Evolutionary conservation across 768 basidiomycete species (phyloP).

Genomic region (Amanita muscaria): DNA sequence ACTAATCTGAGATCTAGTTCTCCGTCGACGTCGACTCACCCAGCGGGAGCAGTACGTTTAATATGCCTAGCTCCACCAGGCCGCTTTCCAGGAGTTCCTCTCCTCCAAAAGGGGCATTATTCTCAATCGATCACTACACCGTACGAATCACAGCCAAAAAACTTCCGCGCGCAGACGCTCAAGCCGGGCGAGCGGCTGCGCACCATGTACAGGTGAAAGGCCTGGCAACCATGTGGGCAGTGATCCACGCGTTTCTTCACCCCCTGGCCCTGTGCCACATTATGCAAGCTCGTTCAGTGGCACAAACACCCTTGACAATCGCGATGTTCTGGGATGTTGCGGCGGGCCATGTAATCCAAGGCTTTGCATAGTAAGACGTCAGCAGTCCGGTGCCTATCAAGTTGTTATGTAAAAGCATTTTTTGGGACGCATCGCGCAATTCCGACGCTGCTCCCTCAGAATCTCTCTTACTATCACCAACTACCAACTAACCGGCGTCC

Average conservation of each 20-base stretch:
- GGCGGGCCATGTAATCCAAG: no score
- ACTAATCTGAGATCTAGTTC: conserved; percentile 6
- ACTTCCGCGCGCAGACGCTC: conserved; percentile 73
- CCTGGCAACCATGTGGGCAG: conserved; percentile 26
- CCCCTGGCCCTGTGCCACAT: neutral
- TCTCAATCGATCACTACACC: conserved; percentile 9
- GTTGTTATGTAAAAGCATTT: no score
- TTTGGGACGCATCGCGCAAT: no score
- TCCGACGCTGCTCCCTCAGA: no score
- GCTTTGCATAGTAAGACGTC: no score
- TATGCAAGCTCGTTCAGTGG: neutral
- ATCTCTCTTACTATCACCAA: no score
- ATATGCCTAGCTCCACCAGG: conserved; percentile 6
- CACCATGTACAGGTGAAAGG: conserved; percentile 33
- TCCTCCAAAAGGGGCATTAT: conserved; percentile 18
- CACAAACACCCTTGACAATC: neutral
- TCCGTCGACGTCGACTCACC: conserved; percentile 9
- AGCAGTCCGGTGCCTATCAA: no score
- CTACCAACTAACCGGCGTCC: no score
- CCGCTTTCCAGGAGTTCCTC: conserved; percentile 17
- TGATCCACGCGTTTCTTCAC: conserved; percentile 1
- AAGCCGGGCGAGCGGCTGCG: conserved; percentile 76
- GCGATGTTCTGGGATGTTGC: no score
- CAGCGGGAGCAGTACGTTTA: neutral
- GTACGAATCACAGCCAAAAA: conserved; percentile 50